Evolutionary conservation across 306 rosid genomes (phyloP), one percentile per base, ranked within the genome.

Genomic region (Rubus idaeus): DNA sequence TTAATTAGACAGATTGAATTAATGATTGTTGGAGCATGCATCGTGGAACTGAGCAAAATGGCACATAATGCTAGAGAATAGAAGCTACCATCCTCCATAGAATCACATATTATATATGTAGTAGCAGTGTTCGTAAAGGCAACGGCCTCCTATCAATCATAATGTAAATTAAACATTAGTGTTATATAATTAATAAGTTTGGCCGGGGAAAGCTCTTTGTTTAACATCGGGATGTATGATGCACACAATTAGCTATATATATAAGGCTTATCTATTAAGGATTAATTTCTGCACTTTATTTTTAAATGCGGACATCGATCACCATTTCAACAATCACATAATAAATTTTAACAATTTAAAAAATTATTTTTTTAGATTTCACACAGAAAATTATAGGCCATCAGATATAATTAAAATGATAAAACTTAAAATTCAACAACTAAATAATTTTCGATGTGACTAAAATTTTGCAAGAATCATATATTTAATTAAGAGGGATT

Each of bases 81-180:
- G 77, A 73, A 73, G 77, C 77, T 73, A 55, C 77, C 77, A 73
- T 73, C 35, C 55, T 73, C 67, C 42, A 42, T 21, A 53, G 55
- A 47, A 73, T 73, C 63, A 46, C 67, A 20, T 73, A 3, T 42
- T 68, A 3, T 20, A 70, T 68, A 5, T 53, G 44, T 52, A 47
- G 55, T 20, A 44, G 8, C 30, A 74, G 77, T 26, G 77, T 74
- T 74, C 77, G 69, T 74, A 44, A 74, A 57, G 77, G 69, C 57
- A 58, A 74, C 77, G 77, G 53, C 53, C 61, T 5, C 68, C 44
- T 62, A 62, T 62, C 41, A n/a, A 30, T 12, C 44, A 62, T 40
- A 14, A 30, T 62, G 68, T 35, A 35, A 16, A n/a, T n/a, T n/a
- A n/a, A 35, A 62, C 44, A 62, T 37, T 35, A 61, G 68, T 62